Percentiles rank a stretch among this genome's conserved stretches.
These are phyloP conservation scores for Paracoccidioides lutzii DNA, from an alignment of 2,329 filamentous ascomycete species.

Conservation along the genomic window DNA sequence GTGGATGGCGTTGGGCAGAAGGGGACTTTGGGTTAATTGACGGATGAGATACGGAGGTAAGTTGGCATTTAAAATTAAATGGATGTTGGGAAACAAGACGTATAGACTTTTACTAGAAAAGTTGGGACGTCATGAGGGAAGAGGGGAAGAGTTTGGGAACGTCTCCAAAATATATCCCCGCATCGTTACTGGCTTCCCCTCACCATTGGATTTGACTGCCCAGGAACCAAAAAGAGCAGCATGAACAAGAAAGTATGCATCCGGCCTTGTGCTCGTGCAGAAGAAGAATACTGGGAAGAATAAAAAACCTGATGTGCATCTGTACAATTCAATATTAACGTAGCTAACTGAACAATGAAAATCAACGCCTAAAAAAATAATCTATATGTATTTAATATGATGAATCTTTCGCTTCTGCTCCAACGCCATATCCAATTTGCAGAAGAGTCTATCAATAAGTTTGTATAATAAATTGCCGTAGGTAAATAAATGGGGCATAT, in stretches of 20 bases:
- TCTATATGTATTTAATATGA: neutral
- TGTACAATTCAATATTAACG: neutral
- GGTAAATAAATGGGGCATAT: neutral
- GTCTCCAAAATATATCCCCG: neutral
- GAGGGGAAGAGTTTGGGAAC: neutral
- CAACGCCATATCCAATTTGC: neutral
- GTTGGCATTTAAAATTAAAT: neutral
- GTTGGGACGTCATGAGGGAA: neutral
- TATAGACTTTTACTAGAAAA: neutral
- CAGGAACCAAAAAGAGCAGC: neutral
- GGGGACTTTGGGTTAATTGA: neutral
- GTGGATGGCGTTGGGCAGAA: neutral
- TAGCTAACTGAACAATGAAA: neutral
- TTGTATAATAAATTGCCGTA: neutral
- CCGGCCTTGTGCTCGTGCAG: too few species aligned
- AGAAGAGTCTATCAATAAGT: neutral
- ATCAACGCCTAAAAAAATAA: neutral
- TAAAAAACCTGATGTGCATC: neutral
- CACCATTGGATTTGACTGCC: neutral
- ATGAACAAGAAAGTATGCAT: neutral
- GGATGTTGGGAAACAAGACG: neutral
- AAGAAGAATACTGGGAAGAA: neutral
- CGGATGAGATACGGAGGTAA: neutral
- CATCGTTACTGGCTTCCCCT: neutral
- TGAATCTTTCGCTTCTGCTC: neutral